Conservation (phyloP, 2,329 filamentous ascomycete species). For the Aspergillus tubingensis region DNA sequence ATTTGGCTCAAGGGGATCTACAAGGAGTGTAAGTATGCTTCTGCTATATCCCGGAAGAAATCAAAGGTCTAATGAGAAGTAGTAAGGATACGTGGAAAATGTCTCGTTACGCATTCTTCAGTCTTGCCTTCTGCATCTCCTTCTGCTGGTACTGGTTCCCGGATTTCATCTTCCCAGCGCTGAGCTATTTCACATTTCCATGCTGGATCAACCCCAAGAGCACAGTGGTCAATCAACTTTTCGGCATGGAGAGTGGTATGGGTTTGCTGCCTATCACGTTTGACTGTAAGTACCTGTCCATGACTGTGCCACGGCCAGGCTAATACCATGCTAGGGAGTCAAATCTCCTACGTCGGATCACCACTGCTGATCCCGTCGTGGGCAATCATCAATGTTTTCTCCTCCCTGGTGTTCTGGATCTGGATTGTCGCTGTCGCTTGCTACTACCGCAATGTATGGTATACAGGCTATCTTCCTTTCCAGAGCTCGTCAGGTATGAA, state of each 20-base stretch:
- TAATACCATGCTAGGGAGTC: constrained; percentile 23
- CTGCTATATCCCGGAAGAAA: neutral
- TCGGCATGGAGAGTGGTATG: constrained; percentile 33
- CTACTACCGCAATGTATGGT: constrained; percentile 68
- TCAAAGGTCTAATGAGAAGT: neutral
- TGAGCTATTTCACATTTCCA: constrained; percentile 33
- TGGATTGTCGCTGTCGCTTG: constrained; percentile 58
- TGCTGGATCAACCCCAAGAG: constrained; percentile 34
- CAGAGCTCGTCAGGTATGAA: constrained; percentile 29
- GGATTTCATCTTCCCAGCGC: constrained; percentile 32
- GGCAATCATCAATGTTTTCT: constrained; percentile 68
- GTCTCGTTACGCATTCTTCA: constrained; percentile 33
- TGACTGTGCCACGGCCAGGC: constrained; percentile 41
- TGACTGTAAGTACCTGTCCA: constrained; percentile 41
- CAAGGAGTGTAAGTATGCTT: constrained; percentile 37
- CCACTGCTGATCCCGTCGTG: constrained; percentile 68
- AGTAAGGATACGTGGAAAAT: constrained; percentile 44
- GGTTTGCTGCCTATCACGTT: constrained; percentile 39
- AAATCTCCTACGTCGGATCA: constrained; percentile 28
- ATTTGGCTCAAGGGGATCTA: constrained; percentile 53
- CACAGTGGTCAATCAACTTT: constrained; percentile 31
- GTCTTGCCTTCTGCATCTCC: constrained; percentile 20
- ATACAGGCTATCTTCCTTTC: constrained; percentile 63
- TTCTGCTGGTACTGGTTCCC: constrained; percentile 35
- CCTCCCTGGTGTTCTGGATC: constrained; percentile 65